These are phyloP conservation scores for Agrocybe pediades DNA, from an alignment of 768 basidiomycete species.

Conservation along the genomic window DNA sequence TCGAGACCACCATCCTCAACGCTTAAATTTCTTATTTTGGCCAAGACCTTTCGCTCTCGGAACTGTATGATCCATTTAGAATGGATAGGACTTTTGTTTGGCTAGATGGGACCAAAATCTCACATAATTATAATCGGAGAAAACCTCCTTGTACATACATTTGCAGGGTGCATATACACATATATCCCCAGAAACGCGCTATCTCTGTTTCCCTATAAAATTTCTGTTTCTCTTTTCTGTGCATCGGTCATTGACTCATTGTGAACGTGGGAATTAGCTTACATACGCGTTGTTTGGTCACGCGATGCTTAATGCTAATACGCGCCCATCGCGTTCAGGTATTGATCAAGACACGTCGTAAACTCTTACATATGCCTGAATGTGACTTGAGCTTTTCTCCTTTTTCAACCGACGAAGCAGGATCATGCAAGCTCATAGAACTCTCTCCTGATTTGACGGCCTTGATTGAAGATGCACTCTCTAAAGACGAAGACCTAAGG, in stretches of 20 bases:
- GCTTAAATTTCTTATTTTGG: conserved; percentile 37
- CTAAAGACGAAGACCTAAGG: conserved; percentile 26
- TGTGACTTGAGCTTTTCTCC: conserved; percentile 56
- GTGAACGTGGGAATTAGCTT: background rate
- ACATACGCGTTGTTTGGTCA: background rate
- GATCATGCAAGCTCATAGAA: conserved; percentile 71
- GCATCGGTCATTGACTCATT: background rate
- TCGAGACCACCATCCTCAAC: conserved; percentile 83
- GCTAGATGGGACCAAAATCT: conserved; percentile 3
- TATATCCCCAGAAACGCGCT: background rate
- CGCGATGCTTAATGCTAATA: background rate
- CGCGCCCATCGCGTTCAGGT: background rate
- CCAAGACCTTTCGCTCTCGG: background rate
- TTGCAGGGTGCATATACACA: background rate
- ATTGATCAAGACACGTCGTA: background rate
- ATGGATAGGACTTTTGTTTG: conserved; percentile 5
- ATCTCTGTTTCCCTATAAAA: background rate
- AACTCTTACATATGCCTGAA: conserved; percentile 39
- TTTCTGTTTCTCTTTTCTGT: background rate
- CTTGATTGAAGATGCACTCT: conserved; percentile 56
- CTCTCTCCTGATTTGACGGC: conserved; percentile 69
- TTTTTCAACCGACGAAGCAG: conserved; percentile 45
- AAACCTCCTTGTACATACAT: conserved; percentile 15
- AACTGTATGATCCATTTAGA: conserved; percentile 5
- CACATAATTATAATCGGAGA: conserved; percentile 22